These are phyloP conservation scores for Solanum stenotomum DNA, from an alignment of 257 asterid genomes.

Conservation along the genomic window DNA sequence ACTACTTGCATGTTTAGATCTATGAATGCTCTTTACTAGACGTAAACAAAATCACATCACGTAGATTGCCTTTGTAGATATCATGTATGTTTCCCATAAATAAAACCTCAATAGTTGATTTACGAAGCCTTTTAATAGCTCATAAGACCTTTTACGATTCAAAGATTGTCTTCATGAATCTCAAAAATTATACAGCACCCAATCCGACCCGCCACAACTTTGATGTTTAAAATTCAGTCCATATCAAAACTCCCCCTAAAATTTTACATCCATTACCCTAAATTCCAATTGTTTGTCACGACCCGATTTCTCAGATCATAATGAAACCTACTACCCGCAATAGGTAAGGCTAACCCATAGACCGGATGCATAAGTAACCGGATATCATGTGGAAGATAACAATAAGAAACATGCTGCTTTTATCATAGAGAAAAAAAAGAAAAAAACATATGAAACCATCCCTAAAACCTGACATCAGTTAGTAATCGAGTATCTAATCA, in stretches of 20 bases:
- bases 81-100: background rate
- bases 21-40: background rate
- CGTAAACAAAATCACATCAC: background rate
- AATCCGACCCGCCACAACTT: background rate
- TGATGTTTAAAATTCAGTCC: background rate
- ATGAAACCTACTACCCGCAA: background rate
- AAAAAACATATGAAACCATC: background rate
- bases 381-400: background rate
- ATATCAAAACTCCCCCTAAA: background rate
- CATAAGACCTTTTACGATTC: background rate
- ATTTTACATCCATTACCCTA: background rate
- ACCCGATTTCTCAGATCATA: background rate
- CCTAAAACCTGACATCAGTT: background rate
- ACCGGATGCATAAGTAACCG: rapidly evolving
- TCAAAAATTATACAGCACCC: background rate
- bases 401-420: too few species aligned
- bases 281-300: too few species aligned
- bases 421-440: too few species aligned
- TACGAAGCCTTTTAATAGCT: background rate
- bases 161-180: background rate
- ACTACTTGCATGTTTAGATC: background rate
- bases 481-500: background rate
- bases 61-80: background rate
- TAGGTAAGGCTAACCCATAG: background rate
- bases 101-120: background rate